Conservation (phyloP, 225 moss, liverwort and hornwort species). For the Pseudoscleropodium purum region DNA sequence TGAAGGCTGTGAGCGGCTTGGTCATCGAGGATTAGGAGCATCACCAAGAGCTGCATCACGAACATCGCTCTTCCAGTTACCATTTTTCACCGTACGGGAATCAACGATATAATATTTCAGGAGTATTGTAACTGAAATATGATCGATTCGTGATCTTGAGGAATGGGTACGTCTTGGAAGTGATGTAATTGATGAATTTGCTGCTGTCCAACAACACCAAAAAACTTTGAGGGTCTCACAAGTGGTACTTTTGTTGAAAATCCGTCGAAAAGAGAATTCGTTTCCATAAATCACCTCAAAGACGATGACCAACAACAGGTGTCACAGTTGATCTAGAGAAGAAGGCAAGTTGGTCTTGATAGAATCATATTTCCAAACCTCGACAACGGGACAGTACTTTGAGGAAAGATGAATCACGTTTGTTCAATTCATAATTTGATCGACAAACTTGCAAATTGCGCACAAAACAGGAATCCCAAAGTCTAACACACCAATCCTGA, state of each 20-base stretch:
- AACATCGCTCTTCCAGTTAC: neutral
- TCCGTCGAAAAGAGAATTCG: neutral
- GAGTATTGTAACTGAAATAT: neutral
- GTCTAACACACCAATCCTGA: neutral
- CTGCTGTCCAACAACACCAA: too few relatives aligned
- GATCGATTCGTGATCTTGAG: neutral
- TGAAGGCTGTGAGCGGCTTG: neutral
- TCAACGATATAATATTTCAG: neutral
- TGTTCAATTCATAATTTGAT: neutral
- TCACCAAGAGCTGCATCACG: neutral
- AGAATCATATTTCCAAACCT: neutral
- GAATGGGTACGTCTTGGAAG: neutral
- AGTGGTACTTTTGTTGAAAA: neutral
- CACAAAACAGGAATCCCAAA: neutral
- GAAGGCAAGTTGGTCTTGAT: neutral
- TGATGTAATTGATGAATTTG: neutral
- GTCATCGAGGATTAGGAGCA: neutral
- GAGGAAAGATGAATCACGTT: neutral
- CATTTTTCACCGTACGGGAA: neutral
- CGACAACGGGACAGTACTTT: neutral
- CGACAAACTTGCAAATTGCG: neutral
- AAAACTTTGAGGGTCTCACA: neutral
- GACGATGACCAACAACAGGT: neutral
- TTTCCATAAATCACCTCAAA: neutral
- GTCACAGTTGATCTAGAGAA: too few relatives aligned